Conservation (phyloP, 2,329 filamentous ascomycete genomes). For the Diaporthe eres region DNA sequence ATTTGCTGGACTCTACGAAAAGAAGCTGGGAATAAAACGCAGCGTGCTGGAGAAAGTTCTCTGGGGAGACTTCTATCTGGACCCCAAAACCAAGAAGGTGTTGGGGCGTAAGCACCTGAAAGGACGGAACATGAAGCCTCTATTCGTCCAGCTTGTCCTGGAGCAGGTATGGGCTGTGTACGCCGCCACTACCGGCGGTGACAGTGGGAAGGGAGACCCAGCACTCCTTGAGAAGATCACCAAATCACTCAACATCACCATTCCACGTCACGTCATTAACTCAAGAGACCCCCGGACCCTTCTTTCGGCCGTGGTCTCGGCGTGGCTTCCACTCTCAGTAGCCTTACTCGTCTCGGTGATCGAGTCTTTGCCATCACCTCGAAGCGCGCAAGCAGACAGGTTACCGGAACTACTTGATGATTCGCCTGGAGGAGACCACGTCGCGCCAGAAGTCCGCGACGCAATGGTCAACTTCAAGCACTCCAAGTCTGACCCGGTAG, state of each 20-base stretch:
- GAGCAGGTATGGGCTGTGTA: slow-evolving; percentile 98
- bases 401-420: slow-evolving; percentile 83
- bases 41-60: slow-evolving; percentile 90
- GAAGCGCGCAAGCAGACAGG: slow-evolving; percentile 81
- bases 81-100: slow-evolving; percentile 96
- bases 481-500: slow-evolving; percentile 79
- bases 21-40: slow-evolving; percentile 95
- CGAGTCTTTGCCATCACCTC: slow-evolving; percentile 90
- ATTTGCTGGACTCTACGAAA: slow-evolving; percentile 94
- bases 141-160: slow-evolving; percentile 97
- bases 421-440: slow-evolving; percentile 81
- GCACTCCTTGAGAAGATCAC: slow-evolving; percentile 92
- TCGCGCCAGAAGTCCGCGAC: slow-evolving; percentile 78
- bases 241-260: slow-evolving; percentile 86
- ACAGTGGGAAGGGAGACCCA: slow-evolving; percentile 86
- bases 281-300: slow-evolving; percentile 88
- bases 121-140: slow-evolving; percentile 90
- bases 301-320: slow-evolving; percentile 86
- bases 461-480: slow-evolving; percentile 87
- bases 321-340: slow-evolving; percentile 94
- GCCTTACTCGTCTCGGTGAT: slow-evolving; percentile 94
- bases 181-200: slow-evolving; percentile 86
- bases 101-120: slow-evolving; percentile 93
- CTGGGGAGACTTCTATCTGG: slow-evolving; percentile 97
- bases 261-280: slow-evolving; percentile 86